Conservation (phyloP, 345 rosid species). For the Turnera subulata region DNA sequence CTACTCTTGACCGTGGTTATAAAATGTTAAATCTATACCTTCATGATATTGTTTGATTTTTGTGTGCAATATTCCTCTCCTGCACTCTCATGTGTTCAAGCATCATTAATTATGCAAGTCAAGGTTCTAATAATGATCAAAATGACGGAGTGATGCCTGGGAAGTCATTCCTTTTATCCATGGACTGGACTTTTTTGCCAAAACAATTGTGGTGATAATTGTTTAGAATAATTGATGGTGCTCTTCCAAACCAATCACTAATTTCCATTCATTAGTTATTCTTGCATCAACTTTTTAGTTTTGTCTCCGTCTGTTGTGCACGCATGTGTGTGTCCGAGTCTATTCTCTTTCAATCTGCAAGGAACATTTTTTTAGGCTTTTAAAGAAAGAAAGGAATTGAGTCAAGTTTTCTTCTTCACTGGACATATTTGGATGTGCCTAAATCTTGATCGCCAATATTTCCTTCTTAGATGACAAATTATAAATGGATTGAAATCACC, state of each 20-base stretch:
- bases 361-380: too few relatives aligned
- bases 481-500: neutral
- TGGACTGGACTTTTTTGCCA: constrained; percentile 5
- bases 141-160: neutral
- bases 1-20: neutral
- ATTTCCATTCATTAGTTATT: neutral
- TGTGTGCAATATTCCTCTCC: neutral
- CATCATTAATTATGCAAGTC: neutral
- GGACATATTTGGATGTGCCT: neutral
- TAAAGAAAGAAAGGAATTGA: neutral
- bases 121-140: constrained; percentile 3
- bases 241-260: constrained; percentile 6
- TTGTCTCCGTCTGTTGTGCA: constrained; percentile 5
- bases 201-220: constrained; percentile 1
- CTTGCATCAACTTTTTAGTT: neutral
- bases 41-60: neutral
- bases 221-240: constrained; percentile 7
- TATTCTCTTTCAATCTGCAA: neutral
- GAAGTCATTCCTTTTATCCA: too few relatives aligned
- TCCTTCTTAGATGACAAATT: neutral
- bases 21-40: neutral
- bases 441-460: neutral
- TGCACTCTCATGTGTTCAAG: neutral
- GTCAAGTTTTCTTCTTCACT: neutral
- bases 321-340: neutral